Conservation (phyloP, 2,329 filamentous ascomycete genomes). For the Stachybotrys chlorohalonatus region DNA sequence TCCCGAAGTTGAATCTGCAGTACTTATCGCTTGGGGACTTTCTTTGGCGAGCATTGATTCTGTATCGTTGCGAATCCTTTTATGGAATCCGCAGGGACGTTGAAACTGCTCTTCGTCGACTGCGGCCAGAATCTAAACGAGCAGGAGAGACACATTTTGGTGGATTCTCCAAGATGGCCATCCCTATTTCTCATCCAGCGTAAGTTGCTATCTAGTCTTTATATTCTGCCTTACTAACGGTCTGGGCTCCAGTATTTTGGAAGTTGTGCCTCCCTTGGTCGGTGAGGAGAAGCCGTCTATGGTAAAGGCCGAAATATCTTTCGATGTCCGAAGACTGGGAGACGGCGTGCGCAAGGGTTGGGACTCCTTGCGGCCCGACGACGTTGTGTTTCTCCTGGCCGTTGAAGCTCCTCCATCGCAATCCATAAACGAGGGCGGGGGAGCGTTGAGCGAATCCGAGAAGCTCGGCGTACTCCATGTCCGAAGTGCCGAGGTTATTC, state of each 20-base stretch:
- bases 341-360: conserved; percentile 74
- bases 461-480: conserved; percentile 61
- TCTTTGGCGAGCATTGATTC: conserved; percentile 84
- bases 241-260: conserved; percentile 51
- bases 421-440: conserved; percentile 42
- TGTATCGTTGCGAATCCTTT: conserved; percentile 86
- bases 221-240: neutral
- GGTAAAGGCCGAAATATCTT: conserved; percentile 75
- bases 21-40: conserved; percentile 95
- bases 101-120: conserved; percentile 68
- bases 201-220: conserved; percentile 14
- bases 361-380: conserved; percentile 78
- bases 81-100: conserved; percentile 91
- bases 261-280: conserved; percentile 74
- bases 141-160: conserved; percentile 64
- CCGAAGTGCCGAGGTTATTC: conserved; percentile 76
- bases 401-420: conserved; percentile 54
- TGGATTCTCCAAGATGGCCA: conserved; percentile 85
- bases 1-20: conserved; percentile 92
- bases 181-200: conserved; percentile 76
- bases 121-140: conserved; percentile 59
- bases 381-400: conserved; percentile 80
- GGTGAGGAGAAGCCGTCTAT: conserved; percentile 75
- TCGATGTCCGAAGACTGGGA: conserved; percentile 74
- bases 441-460: conserved; percentile 38